These are phyloP conservation scores for Warburgia ugandensis DNA, from an alignment of 164 flowering plant genomes.

Conservation along the genomic window DNA sequence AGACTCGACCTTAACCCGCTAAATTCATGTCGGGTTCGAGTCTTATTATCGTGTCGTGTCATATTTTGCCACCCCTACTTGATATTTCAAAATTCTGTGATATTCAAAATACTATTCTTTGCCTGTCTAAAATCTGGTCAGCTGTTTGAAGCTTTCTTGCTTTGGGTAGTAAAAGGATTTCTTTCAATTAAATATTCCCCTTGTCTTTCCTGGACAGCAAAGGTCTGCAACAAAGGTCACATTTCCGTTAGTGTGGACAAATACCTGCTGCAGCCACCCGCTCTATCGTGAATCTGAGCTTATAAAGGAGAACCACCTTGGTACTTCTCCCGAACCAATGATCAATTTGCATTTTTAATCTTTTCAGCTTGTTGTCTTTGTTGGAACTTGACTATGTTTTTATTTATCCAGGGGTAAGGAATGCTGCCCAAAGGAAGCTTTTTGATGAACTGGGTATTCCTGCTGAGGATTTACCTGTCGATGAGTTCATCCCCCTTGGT, in stretches of 20 bases:
- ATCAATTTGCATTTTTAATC: background rate
- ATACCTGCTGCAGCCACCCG: constrained; percentile 99
- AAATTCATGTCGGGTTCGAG: too few species aligned
- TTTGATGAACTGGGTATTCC: constrained; percentile 91
- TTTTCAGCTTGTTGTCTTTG: background rate
- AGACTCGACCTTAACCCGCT: too few species aligned
- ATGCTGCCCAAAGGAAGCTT: constrained; percentile 96
- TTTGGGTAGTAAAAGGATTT: too few species aligned
- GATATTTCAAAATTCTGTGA: too few species aligned
- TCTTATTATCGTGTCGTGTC: too few species aligned
- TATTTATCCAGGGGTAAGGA: constrained; percentile 60
- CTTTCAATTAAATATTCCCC: background rate
- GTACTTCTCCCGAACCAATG: constrained; percentile 26
- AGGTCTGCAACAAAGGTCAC: constrained; percentile 98
- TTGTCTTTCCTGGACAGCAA: constrained; percentile 51
- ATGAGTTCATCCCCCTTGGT: constrained; percentile 72
- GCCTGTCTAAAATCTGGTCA: too few species aligned
- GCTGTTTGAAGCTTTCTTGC: too few species aligned
- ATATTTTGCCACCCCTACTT: too few species aligned
- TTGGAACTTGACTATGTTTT: background rate
- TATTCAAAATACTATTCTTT: too few species aligned
- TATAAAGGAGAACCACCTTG: constrained; percentile 63
- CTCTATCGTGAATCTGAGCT: constrained; percentile 93
- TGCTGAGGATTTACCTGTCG: constrained; percentile 84
- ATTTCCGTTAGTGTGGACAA: constrained; percentile 96